Evolutionary conservation across 2,329 filamentous ascomycete genomes (phyloP), one percentile per base, ranked within the genome.

Genomic region (Paracamarosporium sp.): DNA sequence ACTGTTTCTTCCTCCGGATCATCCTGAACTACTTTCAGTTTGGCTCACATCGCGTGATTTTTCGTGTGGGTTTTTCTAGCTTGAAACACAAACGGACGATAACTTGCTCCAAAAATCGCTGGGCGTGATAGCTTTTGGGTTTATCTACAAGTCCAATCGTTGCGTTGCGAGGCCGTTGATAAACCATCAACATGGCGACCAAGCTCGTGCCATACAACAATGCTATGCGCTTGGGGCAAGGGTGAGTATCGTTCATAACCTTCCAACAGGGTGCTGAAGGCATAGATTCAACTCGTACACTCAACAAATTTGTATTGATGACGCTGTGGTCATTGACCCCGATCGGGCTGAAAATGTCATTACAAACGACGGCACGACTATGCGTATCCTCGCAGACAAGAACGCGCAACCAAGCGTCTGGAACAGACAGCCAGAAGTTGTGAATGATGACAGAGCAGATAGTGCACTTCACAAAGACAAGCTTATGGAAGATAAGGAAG

Each of bases 301-400:
- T 13, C 31, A 33, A 33, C 31, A 33, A 33, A 33, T 33, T 13
- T 33, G 31, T 13, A 33, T 33, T 13, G 31, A 33, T 13, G 31
- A 33, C 8, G 31, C 31, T 33, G 31, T 33, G 31, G 31, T 33
- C 31, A 33, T 33, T 33, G 31, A 33, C 11, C 5, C 5, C 8
- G 5, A 33, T 6, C 31, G 31, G 11, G 38, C 40, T 13, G 52
- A 54, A 25, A 54, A 54, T 45, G 45, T 55, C 12, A 36, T 55
- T 15, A 55, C 53, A 15, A 55, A 55, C 17, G 53, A 55, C 41
- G 53, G 53, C 4, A 55, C 53, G 11, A 55, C 53, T 2, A 55
- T 55, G 53, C 44, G 53, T 15, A 55, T 55, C 33, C 40, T 55
- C 22, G 44, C 46, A n/a, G 44, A 55, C 25, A 55, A 55, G 53